Evolutionary conservation across 1,284 basidiomycete species (phyloP).

Genomic region (Leucoagaricus sp.): DNA sequence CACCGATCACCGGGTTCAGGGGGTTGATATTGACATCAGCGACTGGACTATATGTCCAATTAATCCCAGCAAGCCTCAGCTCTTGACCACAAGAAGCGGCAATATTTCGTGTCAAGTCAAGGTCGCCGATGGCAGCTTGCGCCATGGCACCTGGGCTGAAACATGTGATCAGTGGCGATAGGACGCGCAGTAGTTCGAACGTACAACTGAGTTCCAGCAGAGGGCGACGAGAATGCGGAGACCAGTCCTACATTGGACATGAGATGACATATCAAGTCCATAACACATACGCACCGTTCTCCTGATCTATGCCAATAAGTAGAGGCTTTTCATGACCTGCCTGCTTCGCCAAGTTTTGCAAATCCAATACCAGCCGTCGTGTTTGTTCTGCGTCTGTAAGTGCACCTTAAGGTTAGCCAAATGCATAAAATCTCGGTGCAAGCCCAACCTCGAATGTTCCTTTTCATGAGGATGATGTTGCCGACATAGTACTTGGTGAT

Average conservation of each 20-base stretch:
- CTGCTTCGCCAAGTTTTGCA: slow-evolving; percentile 58
- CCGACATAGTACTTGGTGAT: slow-evolving; percentile 66
- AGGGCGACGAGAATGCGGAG: slow-evolving; percentile 58
- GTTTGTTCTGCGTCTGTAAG: slow-evolving; percentile 52
- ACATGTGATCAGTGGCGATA: background rate
- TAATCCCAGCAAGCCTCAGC: slow-evolving; percentile 61
- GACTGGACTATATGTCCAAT: slow-evolving; percentile 71
- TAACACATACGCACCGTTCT: slow-evolving; percentile 49
- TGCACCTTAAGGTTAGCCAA: background rate
- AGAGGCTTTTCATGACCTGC: slow-evolving; percentile 57
- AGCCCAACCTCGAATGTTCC: slow-evolving; percentile 58
- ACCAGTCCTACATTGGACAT: slow-evolving; percentile 50
- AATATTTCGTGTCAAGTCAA: slow-evolving; percentile 46
- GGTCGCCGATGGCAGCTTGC: slow-evolving; percentile 54
- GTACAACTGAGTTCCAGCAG: slow-evolving; percentile 67
- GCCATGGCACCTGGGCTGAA: slow-evolving; percentile 74
- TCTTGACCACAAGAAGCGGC: slow-evolving; percentile 54
- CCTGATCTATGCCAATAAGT: slow-evolving; percentile 72
- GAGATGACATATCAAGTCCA: background rate
- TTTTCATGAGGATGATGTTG: slow-evolving; percentile 67
- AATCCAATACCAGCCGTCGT: slow-evolving; percentile 42
- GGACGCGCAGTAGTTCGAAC: slow-evolving; percentile 22
- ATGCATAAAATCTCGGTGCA: background rate
- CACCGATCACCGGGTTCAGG: slow-evolving; percentile 70
- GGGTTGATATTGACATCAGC: slow-evolving; percentile 70